Base-by-base conservation (phyloP, 2,329 filamentous ascomycete genomes). In the Stemphylium beticola region DNA sequence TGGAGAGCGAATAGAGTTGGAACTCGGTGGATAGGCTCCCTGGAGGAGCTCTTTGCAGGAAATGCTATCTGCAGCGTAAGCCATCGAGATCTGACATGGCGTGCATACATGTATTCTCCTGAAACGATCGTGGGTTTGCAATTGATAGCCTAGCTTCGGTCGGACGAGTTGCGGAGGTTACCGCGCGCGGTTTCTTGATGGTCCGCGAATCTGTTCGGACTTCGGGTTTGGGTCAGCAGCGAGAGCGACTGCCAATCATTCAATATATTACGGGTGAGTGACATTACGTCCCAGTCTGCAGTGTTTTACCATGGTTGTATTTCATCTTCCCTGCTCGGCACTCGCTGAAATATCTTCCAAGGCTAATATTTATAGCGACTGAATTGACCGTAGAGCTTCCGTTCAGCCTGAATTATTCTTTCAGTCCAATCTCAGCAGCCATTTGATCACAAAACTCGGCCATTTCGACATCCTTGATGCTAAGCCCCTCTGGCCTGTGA, bases 381-480 rank as follows among this genome's bases (percentile, higher is more conserved):
- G 31, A 14, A 34, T 36, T 24, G 18, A 31, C 38, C 22, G 38
- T 24, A 9, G 9, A 29, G 22, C 11, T 34, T 3, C 3, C 8
- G 31, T 15, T 36, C 5, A 10, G 14, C 2, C 15, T 36, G 8
- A n/a, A 24, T 17, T 48, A 48, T 14, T 31, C 20, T 15, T 66
- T 68, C 33, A 72, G 47, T 14, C 71, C 72, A 40, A 74, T 63
- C 38, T 66, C 61, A 10, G 54, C 55, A 4, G 72, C 72, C n/a
- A 42, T 61, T 7, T 45, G 50, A 44, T 75, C 62, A 33, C 72
- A 75, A 22, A 74, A 73, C 40, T 73, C 71, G 20, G 73, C 73
- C 72, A 75, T 75, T 11, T 71, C 63, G 4, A 72, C 65, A 31
- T 75, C 73, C 49, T 74, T 74, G 51, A 67, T 58, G 41, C 70